Base-by-base conservation (phyloP, 768 basidiomycete genomes). In the Russula griseocarnosa region DNA sequence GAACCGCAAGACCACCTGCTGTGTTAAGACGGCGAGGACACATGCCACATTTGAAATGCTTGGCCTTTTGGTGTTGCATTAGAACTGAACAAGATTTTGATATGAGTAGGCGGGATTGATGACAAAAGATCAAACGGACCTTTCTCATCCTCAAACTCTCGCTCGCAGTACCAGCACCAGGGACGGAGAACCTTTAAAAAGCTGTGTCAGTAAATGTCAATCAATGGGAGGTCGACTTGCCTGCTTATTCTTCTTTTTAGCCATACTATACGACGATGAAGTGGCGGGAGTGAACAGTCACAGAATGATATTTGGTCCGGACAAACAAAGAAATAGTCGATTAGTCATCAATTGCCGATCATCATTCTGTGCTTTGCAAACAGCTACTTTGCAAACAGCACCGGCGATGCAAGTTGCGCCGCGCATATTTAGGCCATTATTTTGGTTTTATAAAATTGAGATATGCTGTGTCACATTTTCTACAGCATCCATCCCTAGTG, bases 141-240 rank as follows among this genome's bases (percentile, higher is more conserved):
- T 78, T 98, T 98, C 76, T 98, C 95, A 83, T 99, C 97, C 76
- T 98, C 95, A 71, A 99, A 99, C 76, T 97, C 96, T 73, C 96
- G 86, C 76, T 98, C 95, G 79, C 94, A 98, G 75, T 98, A 98
- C 95, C 95, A 98, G 78, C 95, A 98, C 94, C 95, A 97, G 18
- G 92, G 92, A 6, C 89, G 86, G 67, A 94, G 83, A 67, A 92
- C 76, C 92, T 94, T 64, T 10, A 36, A 22, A 38, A 47, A 14
- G 8, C 40, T 51, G 61, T 71, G 54, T 68, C 56, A 66, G 47
- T 3, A 30, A 40, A 5, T 42, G 30, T 14, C 14, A n/a, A 26
- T 30, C 11, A 5, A 36, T 4, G 66, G 44, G 16, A 20, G 11
- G 53, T 10, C 26, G 11, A 55, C 76, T 32, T 36, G 76, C 80